Conservation (phyloP, 2,329 filamentous ascomycete genomes). For the Amesomyces nigricolor region DNA sequence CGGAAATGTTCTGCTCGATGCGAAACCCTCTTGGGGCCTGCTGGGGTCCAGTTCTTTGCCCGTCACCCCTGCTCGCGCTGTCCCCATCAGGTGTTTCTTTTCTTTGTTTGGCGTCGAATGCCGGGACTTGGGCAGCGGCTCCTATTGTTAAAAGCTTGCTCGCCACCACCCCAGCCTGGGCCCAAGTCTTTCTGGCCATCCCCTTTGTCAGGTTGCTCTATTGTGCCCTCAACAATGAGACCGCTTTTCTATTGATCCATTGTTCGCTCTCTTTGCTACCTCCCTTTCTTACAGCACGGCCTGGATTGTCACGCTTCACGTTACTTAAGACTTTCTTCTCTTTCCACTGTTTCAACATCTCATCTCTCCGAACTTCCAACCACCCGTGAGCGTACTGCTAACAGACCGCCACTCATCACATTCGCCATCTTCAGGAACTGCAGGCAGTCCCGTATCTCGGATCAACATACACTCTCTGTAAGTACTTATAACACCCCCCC, state of each 20-base stretch:
- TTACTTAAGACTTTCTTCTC: background rate
- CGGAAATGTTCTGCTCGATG: slow-evolving; percentile 23
- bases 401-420: slow-evolving; percentile 10
- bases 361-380: background rate
- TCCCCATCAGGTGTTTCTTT: background rate
- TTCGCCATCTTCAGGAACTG: slow-evolving; percentile 11
- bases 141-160: slow-evolving; percentile 20
- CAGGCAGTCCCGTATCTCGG: slow-evolving; percentile 16
- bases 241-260: slow-evolving; percentile 20
- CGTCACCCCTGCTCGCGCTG: slow-evolving; percentile 11
- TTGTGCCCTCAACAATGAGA: slow-evolving; percentile 22
- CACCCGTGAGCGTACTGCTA: slow-evolving; percentile 8
- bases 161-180: slow-evolving; percentile 2
- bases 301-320: slow-evolving; percentile 10
- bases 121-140: slow-evolving; percentile 4
- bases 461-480: slow-evolving; percentile 17
- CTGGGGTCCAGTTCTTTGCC: slow-evolving; percentile 20
- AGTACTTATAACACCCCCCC: slow-evolving; percentile 8
- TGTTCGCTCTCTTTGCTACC: slow-evolving; percentile 13
- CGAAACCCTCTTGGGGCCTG: slow-evolving; percentile 22
- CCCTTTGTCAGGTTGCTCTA: slow-evolving; percentile 18
- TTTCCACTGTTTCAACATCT: slow-evolving; percentile 1
- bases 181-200: slow-evolving; percentile 9
- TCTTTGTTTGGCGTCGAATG: slow-evolving; percentile 11
- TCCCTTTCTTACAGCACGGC: slow-evolving; percentile 12